These are phyloP conservation scores for Metschnikowia lachancei DNA, from an alignment of 805 yeast genomes.

Conservation along the genomic window DNA sequence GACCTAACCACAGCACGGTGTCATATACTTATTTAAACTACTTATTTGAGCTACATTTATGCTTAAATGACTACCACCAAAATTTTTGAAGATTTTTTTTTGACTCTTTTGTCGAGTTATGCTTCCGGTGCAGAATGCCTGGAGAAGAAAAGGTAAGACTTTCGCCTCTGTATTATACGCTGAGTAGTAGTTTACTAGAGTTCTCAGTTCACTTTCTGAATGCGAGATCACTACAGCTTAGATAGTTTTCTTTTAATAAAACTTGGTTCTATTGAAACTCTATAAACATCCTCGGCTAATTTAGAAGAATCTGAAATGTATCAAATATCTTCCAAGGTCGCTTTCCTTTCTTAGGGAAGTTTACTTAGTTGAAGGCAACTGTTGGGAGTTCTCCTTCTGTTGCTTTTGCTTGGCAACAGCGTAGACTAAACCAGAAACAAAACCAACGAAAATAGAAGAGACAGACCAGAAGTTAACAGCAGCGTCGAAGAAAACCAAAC, in stretches of 20 bases:
- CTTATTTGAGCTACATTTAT: too few relatives aligned
- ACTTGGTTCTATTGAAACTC: constrained; percentile 1
- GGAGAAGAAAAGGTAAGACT: too few relatives aligned
- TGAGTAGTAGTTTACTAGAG: too few relatives aligned
- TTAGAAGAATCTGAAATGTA: neutral
- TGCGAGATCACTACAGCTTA: too few relatives aligned
- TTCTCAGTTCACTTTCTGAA: too few relatives aligned
- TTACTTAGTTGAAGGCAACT: constrained; percentile 28
- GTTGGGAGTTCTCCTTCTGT: constrained; percentile 44
- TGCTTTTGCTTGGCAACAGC: constrained; percentile 95
- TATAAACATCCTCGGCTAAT: constrained; percentile 1
- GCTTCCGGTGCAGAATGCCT: too few relatives aligned
- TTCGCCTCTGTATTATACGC: too few relatives aligned
- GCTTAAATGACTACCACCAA: too few relatives aligned
- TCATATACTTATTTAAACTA: too few relatives aligned
- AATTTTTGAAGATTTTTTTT: too few relatives aligned
- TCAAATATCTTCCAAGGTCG: neutral
- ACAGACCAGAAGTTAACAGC: constrained; percentile 91
- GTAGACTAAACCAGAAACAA: constrained; percentile 92
- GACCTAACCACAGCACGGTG: too few relatives aligned
- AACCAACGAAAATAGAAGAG: constrained; percentile 88
- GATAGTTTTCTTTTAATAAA: neutral
- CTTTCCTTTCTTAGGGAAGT: neutral
- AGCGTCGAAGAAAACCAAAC: constrained; percentile 91
- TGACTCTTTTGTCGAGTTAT: too few relatives aligned